Evolutionary conservation across 2,329 filamentous ascomycete species (phyloP).

Genomic region (Elsinoe perseae): DNA sequence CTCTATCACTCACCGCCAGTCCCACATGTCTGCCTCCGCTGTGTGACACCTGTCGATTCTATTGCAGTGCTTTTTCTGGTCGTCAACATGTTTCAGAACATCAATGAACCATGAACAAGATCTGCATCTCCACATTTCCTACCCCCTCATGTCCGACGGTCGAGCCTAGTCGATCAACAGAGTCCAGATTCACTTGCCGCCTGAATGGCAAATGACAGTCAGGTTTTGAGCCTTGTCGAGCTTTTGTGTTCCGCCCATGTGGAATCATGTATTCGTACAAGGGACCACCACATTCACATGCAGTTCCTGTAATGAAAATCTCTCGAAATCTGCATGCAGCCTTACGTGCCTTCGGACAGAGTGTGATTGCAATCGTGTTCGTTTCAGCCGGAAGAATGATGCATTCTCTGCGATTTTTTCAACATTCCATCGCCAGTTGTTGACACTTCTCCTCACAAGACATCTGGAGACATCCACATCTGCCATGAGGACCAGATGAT

Average conservation of each 20-base stretch:
- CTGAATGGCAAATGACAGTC: not conserved
- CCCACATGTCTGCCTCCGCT: not conserved
- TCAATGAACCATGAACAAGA: slow-evolving; percentile 3
- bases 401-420: too few species aligned
- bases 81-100: slow-evolving; percentile 10
- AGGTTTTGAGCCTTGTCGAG: not conserved
- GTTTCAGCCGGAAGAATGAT: too few species aligned
- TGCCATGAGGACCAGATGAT: too few species aligned
- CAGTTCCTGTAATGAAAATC: too few species aligned
- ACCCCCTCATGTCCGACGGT: not conserved
- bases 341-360: too few species aligned
- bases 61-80: not conserved
- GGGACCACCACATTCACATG: not conserved
- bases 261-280: not conserved
- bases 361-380: too few species aligned
- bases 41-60: not conserved
- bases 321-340: too few species aligned
- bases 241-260: not conserved
- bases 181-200: slow-evolving; percentile 6
- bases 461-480: too few species aligned
- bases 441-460: too few species aligned
- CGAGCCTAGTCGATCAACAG: not conserved
- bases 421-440: too few species aligned
- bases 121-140: slow-evolving; percentile 9
- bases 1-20: not conserved